Percentiles rank a stretch among this genome's conserved stretches.
Conservation (phyloP, 1,139 yeast genomes). For the Geotrichum fermentans region DNA sequence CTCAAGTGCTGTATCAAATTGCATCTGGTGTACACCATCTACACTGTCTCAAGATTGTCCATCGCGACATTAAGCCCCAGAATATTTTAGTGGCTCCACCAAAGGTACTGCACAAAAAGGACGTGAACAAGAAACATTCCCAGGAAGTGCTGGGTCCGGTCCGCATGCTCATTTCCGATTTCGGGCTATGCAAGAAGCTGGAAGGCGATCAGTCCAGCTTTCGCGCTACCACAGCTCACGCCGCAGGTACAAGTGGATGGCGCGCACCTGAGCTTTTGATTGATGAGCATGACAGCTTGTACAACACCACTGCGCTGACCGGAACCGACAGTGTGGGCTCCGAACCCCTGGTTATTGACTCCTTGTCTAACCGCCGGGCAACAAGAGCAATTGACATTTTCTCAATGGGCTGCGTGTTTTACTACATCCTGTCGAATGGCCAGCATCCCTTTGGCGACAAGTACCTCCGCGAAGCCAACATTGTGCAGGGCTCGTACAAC, state of each 20-base stretch:
- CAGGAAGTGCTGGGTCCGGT: constrained; percentile 38
- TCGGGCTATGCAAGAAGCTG: constrained; percentile 87
- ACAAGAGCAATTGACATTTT: constrained; percentile 92
- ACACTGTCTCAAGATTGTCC: constrained; percentile 88
- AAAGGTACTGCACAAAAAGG: constrained; percentile 37
- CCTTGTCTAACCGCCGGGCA: constrained; percentile 51
- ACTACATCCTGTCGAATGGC: constrained; percentile 77
- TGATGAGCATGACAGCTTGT: constrained; percentile 20
- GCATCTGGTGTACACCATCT: constrained; percentile 82
- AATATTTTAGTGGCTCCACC: constrained; percentile 82
- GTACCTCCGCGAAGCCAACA: constrained; percentile 81
- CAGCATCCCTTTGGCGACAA: constrained; percentile 93
- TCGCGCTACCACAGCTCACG: constrained; percentile 84
- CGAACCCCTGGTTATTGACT: constrained; percentile 39
- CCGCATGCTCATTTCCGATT: constrained; percentile 83
- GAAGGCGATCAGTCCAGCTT: constrained; percentile 92
- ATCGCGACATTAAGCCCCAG: constrained; percentile 93
- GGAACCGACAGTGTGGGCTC: constrained; percentile 18
- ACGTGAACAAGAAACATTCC: constrained; percentile 25
- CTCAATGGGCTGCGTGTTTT: constrained; percentile 91
- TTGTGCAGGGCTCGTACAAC: constrained; percentile 64
- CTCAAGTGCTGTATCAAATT: constrained; percentile 65
- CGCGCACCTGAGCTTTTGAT: constrained; percentile 85
- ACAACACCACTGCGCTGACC: constrained; percentile 4
- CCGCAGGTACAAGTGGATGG: constrained; percentile 98